phyloP scores from a whole-genome alignment of 768 basidiomycete genomes.

The Lepiota brunneoincarnata region DNA sequence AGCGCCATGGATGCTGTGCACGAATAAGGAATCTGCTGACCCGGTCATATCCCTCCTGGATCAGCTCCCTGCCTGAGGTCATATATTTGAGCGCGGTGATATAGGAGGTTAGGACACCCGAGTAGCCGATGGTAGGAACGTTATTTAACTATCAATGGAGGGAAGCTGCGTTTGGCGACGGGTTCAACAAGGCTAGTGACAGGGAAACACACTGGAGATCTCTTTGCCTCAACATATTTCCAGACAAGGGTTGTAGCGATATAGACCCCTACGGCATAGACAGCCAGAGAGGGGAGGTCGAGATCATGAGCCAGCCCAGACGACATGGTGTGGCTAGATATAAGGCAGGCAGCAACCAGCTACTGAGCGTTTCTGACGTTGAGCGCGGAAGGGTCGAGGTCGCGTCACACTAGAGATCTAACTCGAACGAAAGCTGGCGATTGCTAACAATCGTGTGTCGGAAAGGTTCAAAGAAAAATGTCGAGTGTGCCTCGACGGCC shows the following conservation, averaged over 20 bases:
- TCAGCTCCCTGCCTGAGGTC: constrained; percentile 18
- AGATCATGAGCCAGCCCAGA: not conserved
- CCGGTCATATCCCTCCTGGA: constrained; percentile 23
- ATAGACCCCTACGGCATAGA: not conserved
- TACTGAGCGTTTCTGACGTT: no score
- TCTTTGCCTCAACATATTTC: constrained; percentile 9
- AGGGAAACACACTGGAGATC: constrained; percentile 6
- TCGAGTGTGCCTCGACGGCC: no score
- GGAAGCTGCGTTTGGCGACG: not conserved
- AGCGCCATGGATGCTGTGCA: not conserved
- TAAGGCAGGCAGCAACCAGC: no score
- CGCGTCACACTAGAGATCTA: no score
- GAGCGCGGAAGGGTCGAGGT: not conserved
- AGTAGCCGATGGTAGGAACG: constrained; percentile 24
- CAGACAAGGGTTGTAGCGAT: not conserved
- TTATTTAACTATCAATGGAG: constrained; percentile 1
- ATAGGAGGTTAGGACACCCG: constrained; percentile 21
- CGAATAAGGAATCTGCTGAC: constrained; percentile 9
- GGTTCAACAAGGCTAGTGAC: not conserved
- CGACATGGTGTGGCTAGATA: not conserved
- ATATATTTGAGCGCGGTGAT: constrained; percentile 21
- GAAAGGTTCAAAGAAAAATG: no score
- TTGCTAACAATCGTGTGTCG: no score
- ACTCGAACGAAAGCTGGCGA: no score
- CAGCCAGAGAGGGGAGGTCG: not conserved